These are phyloP conservation scores for Geosmithia putterillii DNA, from an alignment of 2,329 filamentous ascomycete species.

Conservation along the genomic window DNA sequence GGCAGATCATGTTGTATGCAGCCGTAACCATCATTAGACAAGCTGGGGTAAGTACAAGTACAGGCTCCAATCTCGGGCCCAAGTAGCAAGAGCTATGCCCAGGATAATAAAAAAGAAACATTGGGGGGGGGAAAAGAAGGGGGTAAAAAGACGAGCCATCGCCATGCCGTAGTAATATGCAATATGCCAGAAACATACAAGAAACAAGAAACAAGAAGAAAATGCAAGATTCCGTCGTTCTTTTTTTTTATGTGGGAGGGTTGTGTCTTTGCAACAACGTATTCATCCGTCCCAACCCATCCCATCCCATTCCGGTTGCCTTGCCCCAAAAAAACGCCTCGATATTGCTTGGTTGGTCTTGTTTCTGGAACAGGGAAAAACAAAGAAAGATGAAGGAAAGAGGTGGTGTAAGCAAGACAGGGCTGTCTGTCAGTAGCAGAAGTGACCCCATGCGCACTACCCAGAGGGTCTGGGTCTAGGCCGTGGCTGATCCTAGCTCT, in stretches of 20 bases:
- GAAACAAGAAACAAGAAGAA: not conserved
- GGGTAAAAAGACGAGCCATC: slow-evolving; percentile 4
- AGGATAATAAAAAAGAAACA: not conserved
- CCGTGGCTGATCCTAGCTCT: slow-evolving; percentile 9
- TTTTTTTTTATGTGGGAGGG: not conserved
- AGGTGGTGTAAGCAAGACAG: too few species aligned
- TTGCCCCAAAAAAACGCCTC: too few species aligned
- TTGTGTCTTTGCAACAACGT: not conserved
- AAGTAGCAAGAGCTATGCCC: too few species aligned
- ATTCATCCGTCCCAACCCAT: not conserved
- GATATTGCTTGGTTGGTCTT: too few species aligned
- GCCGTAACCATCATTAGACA: not conserved
- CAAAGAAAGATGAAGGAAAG: too few species aligned
- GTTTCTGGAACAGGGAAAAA: too few species aligned
- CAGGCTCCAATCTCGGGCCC: too few species aligned
- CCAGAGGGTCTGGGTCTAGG: too few species aligned
- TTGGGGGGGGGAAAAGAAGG: slow-evolving; percentile 1
- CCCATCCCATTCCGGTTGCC: too few species aligned
- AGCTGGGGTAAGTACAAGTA: not conserved
- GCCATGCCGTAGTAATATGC: not conserved
- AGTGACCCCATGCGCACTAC: not conserved
- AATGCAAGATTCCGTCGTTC: not conserved
- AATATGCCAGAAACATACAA: not conserved
- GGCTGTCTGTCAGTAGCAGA: too few species aligned
- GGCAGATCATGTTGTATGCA: not conserved